phyloP scores from a whole-genome alignment of 73 alveolate species.

The Stentor roeselii region DNA sequence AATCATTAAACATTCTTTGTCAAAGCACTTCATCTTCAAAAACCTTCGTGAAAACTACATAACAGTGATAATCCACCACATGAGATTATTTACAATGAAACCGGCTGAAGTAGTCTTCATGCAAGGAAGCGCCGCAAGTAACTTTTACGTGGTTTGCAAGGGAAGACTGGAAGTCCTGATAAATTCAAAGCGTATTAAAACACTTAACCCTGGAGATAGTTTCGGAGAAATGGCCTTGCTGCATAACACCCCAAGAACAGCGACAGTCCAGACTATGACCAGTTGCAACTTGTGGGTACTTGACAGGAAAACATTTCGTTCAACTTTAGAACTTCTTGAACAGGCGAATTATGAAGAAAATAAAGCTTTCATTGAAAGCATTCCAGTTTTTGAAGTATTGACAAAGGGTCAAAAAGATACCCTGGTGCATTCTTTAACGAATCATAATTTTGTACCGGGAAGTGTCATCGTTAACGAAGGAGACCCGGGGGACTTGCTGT shows the following conservation, averaged over 20 bases:
- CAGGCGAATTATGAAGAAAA: constrained; percentile 35
- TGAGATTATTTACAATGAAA: not conserved
- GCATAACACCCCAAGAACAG: constrained; percentile 85
- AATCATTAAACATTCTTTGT: not conserved
- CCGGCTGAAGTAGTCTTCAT: not conserved
- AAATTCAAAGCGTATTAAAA: not conserved
- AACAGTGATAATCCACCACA: not conserved
- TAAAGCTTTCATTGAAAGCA: constrained; percentile 41
- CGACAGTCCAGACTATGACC: constrained; percentile 73
- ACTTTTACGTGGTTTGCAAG: not conserved
- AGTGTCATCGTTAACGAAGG: constrained; percentile 69
- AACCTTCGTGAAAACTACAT: not conserved
- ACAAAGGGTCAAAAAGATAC: not conserved
- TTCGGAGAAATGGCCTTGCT: constrained; percentile 95
- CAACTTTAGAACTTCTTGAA: constrained; percentile 37
- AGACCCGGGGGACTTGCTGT: constrained; percentile 76
- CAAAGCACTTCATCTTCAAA: not conserved
- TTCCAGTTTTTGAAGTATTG: constrained; percentile 31
- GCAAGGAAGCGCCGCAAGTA: not conserved
- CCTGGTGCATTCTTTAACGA: not conserved
- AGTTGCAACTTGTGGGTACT: constrained; percentile 78
- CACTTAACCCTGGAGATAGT: constrained; percentile 60
- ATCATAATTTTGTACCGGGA: constrained; percentile 34
- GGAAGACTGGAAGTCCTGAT: not conserved
- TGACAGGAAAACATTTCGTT: constrained; percentile 85